Conservation (phyloP, 495 filamentous ascomycete species). For the Pseudevernia furfuracea region DNA sequence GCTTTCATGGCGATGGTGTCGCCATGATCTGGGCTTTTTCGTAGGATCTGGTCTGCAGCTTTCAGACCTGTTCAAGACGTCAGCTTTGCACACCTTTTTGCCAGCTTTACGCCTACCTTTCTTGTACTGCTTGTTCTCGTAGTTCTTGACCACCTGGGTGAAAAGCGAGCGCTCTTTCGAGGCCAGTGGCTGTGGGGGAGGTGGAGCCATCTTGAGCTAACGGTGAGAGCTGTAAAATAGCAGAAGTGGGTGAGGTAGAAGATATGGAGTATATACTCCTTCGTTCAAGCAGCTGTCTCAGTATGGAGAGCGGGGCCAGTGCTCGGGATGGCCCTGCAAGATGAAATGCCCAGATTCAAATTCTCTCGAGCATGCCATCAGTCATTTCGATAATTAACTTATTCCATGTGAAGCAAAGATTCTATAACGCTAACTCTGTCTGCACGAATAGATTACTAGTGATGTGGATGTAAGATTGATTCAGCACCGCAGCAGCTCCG, state of each 20-base stretch:
- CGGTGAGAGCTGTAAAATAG: background rate
- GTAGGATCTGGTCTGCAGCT: slow-evolving; percentile 86
- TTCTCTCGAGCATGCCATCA: slow-evolving; percentile 8
- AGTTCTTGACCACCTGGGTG: slow-evolving; percentile 84
- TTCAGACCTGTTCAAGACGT: slow-evolving; percentile 59
- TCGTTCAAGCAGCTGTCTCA: slow-evolving; percentile 1
- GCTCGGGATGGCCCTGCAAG: slow-evolving; percentile 11
- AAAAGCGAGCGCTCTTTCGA: slow-evolving; percentile 92
- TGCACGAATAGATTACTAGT: background rate
- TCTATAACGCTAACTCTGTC: background rate
- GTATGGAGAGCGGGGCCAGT: slow-evolving; percentile 5
- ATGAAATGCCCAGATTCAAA: background rate
- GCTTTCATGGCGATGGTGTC: slow-evolving; percentile 99
- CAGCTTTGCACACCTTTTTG: slow-evolving; percentile 9
- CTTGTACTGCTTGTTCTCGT: slow-evolving; percentile 98
- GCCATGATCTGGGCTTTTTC: slow-evolving; percentile 89
- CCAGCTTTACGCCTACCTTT: slow-evolving; percentile 50
- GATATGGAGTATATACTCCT: background rate
- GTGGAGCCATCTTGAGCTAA: slow-evolving; percentile 9
- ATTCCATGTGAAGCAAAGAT: background rate
- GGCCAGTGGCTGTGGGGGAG: slow-evolving; percentile 64
- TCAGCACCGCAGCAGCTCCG: background rate
- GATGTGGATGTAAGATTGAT: background rate
- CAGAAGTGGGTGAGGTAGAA: background rate
- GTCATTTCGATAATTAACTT: background rate